Evolutionary conservation across 164 flowering plant species (phyloP).

Genomic region (Cinnamomum chago): DNA sequence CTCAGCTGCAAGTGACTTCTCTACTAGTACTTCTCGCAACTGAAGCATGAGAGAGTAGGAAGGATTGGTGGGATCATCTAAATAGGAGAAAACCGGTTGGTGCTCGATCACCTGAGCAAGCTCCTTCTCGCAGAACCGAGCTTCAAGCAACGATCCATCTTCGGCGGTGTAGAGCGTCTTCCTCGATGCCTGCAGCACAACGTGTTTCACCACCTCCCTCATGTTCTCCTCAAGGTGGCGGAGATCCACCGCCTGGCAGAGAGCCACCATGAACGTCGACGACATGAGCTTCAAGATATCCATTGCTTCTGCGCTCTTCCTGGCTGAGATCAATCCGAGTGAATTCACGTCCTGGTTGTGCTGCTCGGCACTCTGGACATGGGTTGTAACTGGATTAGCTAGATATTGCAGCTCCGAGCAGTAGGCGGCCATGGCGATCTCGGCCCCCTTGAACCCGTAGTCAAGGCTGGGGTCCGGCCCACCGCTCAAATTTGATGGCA

Average conservation of each 20-base stretch:
- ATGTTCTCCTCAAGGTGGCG: constrained; percentile 54
- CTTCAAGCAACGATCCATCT: constrained; percentile 31
- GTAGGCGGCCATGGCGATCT: constrained; percentile 26
- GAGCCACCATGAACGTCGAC: constrained; percentile 42
- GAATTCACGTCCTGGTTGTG: constrained; percentile 32
- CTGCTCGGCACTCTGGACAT: constrained; percentile 22
- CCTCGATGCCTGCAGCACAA: constrained; percentile 28
- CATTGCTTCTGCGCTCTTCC: constrained; percentile 48
- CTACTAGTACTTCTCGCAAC: constrained; percentile 35
- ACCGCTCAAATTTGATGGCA: constrained; percentile 30
- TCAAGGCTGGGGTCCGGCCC: constrained; percentile 25
- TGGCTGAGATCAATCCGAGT: constrained; percentile 43
- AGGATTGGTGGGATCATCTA: constrained; percentile 43
- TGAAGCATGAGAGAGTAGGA: constrained; percentile 32
- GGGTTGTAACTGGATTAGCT: constrained; percentile 24
- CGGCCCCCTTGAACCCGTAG: constrained; percentile 20
- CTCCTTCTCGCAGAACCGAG: constrained; percentile 53
- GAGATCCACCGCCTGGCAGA: constrained; percentile 52
- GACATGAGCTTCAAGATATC: constrained; percentile 51
- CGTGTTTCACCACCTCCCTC: constrained; percentile 32
- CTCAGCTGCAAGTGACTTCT: constrained; percentile 25
- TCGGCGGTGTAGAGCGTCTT: constrained; percentile 34
- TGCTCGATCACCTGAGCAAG: constrained; percentile 38
- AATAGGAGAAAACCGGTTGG: constrained; percentile 39
- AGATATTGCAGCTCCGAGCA: constrained; percentile 24